A percentile compares a stretch with the other conserved stretches of the same genome.
These are phyloP conservation scores for Cynanchum wilfordii DNA, from an alignment of 257 asterid genomes.

Conservation along the genomic window DNA sequence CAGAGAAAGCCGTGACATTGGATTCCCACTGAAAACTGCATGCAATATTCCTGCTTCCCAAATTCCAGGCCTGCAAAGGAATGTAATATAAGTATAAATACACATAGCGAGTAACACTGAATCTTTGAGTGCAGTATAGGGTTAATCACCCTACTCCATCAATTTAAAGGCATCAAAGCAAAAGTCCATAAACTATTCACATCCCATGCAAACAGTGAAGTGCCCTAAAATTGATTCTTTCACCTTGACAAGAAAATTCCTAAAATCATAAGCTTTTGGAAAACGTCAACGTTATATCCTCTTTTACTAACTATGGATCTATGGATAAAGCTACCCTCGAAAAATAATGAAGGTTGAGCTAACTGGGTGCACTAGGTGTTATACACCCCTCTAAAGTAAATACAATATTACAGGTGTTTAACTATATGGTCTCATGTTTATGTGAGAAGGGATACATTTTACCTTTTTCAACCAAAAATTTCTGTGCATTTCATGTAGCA, in stretches of 20 bases:
- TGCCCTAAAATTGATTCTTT: background rate
- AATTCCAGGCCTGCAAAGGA: conserved; percentile 72
- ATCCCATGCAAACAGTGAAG: background rate
- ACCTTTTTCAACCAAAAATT: background rate
- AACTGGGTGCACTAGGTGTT: background rate
- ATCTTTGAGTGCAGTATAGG: no score
- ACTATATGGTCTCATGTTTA: background rate
- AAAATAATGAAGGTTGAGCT: background rate
- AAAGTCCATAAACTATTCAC: no score
- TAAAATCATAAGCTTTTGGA: background rate
- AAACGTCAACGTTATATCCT: background rate
- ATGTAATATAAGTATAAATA: background rate
- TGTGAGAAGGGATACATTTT: background rate
- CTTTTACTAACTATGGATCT: no score
- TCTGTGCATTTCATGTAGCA: background rate
- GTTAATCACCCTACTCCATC: background rate
- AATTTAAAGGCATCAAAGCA: background rate
- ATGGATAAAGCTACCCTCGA: background rate
- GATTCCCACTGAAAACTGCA: conserved; percentile 77
- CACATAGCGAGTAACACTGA: background rate
- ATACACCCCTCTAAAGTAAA: background rate
- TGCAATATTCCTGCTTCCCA: conserved; percentile 59
- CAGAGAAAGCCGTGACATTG: conserved; percentile 81
- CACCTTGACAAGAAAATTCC: background rate
- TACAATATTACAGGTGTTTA: background rate